A percentile compares a stretch with the other conserved stretches of the same genome.
Evolutionary conservation across 2,329 filamentous ascomycete species (phyloP).

Genomic region (Setomelanomma holmii): DNA sequence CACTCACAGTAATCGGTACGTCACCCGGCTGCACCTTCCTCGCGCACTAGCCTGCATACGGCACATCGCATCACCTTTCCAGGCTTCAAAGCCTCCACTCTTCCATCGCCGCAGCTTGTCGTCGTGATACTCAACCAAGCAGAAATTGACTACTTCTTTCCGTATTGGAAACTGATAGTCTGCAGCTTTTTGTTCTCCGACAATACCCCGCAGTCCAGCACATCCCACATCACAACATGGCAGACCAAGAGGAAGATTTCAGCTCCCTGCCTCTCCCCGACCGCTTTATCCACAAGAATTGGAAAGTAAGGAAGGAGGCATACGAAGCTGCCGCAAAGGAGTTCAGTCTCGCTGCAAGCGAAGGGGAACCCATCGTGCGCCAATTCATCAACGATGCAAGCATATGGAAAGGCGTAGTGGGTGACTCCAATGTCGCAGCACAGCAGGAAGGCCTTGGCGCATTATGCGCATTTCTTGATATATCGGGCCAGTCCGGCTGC

Average conservation of each 20-base stretch:
- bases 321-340: slow-evolving; percentile 92
- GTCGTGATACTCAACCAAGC: no score
- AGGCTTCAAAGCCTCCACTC: not conserved
- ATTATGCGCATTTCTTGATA: slow-evolving; percentile 91
- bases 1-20: slow-evolving; percentile 4
- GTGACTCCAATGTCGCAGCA: slow-evolving; percentile 94
- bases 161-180: slow-evolving; percentile 19
- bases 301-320: slow-evolving; percentile 95
- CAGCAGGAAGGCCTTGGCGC: slow-evolving; percentile 91
- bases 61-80: slow-evolving; percentile 2
- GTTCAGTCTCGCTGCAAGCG: slow-evolving; percentile 84
- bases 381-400: slow-evolving; percentile 85
- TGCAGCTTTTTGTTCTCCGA: not conserved
- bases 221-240: slow-evolving; percentile 63
- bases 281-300: slow-evolving; percentile 88
- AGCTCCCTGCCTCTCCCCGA: slow-evolving; percentile 77
- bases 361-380: slow-evolving; percentile 82
- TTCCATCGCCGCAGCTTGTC: not conserved
- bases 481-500: slow-evolving; percentile 80
- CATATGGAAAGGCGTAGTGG: slow-evolving; percentile 90
- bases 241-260: slow-evolving; percentile 83
- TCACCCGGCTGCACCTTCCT: slow-evolving; percentile 1
- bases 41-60: slow-evolving; percentile 2
- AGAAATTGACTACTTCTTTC: no score
- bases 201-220: slow-evolving; percentile 9